A percentile compares a stretch with the other conserved stretches of the same genome.
Evolutionary conservation across 208 protist genomes (phyloP).

Genomic region (Trypanosoma platydactyli): DNA sequence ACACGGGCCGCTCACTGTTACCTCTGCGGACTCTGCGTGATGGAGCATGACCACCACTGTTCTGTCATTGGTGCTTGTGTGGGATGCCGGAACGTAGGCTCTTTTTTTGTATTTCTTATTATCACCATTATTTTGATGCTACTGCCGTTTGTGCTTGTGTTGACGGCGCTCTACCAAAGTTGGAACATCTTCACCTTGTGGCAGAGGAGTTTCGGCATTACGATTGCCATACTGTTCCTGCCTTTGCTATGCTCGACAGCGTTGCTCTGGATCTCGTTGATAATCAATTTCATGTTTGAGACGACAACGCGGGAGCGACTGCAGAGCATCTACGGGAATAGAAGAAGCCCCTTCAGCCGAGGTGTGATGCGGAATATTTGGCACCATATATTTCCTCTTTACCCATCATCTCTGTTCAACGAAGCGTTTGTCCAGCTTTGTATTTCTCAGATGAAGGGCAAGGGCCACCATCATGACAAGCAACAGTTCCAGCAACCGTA

Average conservation of each 20-base stretch:
- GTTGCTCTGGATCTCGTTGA: slow-evolving; percentile 33
- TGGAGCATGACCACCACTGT: slow-evolving; percentile 92
- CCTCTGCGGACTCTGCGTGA: slow-evolving; percentile 82
- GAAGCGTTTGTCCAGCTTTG: slow-evolving; percentile 77
- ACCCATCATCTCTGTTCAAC: slow-evolving; percentile 53
- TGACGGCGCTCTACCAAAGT: slow-evolving; percentile 28
- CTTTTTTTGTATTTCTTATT: slow-evolving; percentile 58
- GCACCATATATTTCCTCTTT: slow-evolving; percentile 43
- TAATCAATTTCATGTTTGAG: slow-evolving; percentile 30
- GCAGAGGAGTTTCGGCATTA: background rate
- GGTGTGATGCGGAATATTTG: slow-evolving; percentile 56
- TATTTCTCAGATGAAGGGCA: slow-evolving; percentile 35
- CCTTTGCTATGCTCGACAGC: slow-evolving; percentile 22
- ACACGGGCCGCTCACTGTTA: slow-evolving; percentile 89
- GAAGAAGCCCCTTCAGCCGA: slow-evolving; percentile 68
- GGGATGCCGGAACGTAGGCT: slow-evolving; percentile 58
- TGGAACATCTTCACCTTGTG: slow-evolving; percentile 21
- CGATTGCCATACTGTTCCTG: slow-evolving; percentile 32
- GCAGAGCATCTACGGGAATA: slow-evolving; percentile 60
- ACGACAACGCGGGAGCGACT: slow-evolving; percentile 75
- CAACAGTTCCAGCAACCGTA: background rate
- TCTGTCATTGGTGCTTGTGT: slow-evolving; percentile 83
- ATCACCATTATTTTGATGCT: slow-evolving; percentile 4
- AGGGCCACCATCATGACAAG: slow-evolving; percentile 23
- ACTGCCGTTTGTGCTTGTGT: slow-evolving; percentile 11